Base-by-base conservation (phyloP, 2,329 filamentous ascomycete genomes). In the Diaporthe caulivora region DNA sequence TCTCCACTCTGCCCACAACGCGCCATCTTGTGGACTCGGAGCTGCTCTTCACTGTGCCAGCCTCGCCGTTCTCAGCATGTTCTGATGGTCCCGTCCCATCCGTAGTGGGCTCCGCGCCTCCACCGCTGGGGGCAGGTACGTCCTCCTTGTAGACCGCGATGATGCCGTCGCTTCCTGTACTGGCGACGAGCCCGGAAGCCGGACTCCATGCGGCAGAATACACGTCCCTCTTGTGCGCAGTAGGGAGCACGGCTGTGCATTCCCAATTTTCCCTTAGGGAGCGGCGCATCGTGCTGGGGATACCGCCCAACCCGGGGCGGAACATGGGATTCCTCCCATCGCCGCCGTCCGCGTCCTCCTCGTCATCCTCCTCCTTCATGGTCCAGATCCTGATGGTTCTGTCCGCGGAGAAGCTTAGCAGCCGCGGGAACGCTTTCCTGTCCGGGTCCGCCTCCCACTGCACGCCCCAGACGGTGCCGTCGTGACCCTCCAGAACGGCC, bases 241-340 rank as follows among this genome's bases (percentile, higher is more conserved):
- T 85, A 0, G 97, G 97, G 34, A 99, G 85, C n/a, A 90, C 84
- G 0, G 91, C 89, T 31, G 95, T 93, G 80, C 95, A 93, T 31
- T 88, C 85, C 97, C 97, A 99, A 13, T 93, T 91, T 83, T 99
- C 97, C 76, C 94, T 92, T 49, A 94, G 87, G 2, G 88, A 89
- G 29, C 92, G 90, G 68, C 95, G 91, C 87, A 98, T 97, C 6
- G 97, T 98, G 78, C 94, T 98, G n/a, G 96, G 95, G 74, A 97
- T 93, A 0, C 89, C 91, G 11, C 87, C 89, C 40, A 92, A 85
- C 1, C 79, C 81, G 74, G 82, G 76, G 79, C 83, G 77, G 81
- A 84, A 81, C 49, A 76, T 37, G 18, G 77, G 73, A n/a, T 75
- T 75, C 37, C 60, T 71, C 37, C 73, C 73, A 4, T 71, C 60